Conservation (phyloP, 164 flowering plant genomes). For the Magnolia changhungtana region DNA sequence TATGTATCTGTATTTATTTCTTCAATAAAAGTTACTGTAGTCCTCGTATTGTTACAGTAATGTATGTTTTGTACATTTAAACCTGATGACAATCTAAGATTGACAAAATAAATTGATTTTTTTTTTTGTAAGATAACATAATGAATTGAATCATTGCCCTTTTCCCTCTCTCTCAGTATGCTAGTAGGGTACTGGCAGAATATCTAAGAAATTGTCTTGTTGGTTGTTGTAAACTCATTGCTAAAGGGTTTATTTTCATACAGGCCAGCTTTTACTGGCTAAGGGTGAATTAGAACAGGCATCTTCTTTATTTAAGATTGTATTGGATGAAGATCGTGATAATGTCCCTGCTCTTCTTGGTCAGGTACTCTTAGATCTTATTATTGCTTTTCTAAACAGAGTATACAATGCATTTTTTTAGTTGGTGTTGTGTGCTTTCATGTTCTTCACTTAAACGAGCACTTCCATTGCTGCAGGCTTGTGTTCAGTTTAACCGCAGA, state of each 20-base stretch:
- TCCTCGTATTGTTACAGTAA: no score
- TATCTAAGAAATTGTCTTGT: not conserved
- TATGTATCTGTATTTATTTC: no score
- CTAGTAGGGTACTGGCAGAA: not conserved
- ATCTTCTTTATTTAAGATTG: slow-evolving; percentile 83
- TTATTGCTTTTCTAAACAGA: not conserved
- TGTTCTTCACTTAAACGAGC: not conserved
- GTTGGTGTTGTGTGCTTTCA: not conserved
- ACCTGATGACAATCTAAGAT: no score
- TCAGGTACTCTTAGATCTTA: slow-evolving; percentile 52
- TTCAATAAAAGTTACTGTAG: no score
- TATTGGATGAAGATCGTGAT: slow-evolving; percentile 75
- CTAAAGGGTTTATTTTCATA: slow-evolving; percentile 5
- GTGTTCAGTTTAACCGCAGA: slow-evolving; percentile 83
- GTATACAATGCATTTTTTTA: not conserved
- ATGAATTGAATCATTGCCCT: no score
- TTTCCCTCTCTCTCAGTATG: no score
- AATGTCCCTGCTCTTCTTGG: slow-evolving; percentile 97
- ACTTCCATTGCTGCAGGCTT: slow-evolving; percentile 55
- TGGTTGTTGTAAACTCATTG: not conserved
- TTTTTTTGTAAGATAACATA: not conserved
- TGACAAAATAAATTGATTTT: no score
- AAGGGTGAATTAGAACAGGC: slow-evolving; percentile 97
- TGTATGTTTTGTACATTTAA: no score
- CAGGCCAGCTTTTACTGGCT: slow-evolving; percentile 95